phyloP scores from a whole-genome alignment of 2,329 filamentous ascomycete species.

The Macroventuria anomochaeta region DNA sequence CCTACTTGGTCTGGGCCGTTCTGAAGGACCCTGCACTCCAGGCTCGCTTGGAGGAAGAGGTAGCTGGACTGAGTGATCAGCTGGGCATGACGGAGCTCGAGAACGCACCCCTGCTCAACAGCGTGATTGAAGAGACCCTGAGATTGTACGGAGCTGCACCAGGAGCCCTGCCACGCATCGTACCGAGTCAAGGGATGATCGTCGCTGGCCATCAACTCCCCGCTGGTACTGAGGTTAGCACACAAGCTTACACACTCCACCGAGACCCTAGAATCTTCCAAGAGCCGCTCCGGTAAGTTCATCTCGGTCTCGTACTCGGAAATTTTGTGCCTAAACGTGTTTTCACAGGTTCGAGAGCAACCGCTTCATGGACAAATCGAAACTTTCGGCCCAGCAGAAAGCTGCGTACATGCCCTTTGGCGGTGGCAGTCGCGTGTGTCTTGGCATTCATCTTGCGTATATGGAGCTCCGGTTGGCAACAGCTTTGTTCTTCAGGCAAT shows the following conservation, averaged over 20 bases:
- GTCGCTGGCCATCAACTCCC: conserved; percentile 49
- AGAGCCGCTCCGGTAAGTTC: conserved; percentile 30
- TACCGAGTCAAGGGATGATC: conserved; percentile 42
- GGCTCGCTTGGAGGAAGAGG: conserved; percentile 31
- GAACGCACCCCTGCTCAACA: conserved; percentile 41
- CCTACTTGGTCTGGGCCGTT: conserved; percentile 45
- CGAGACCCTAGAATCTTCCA: conserved; percentile 38
- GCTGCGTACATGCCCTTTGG: conserved; percentile 71
- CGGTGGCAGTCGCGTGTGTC: conserved; percentile 69
- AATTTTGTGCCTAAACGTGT: not conserved
- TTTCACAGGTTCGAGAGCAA: conserved; percentile 38
- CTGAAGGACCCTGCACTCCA: conserved; percentile 31
- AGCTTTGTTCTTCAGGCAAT: conserved; percentile 59
- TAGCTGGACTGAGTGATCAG: conserved; percentile 22
- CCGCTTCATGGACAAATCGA: conserved; percentile 35
- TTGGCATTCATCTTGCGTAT: conserved; percentile 70
- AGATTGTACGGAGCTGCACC: conserved; percentile 48
- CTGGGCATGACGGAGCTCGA: conserved; percentile 37
- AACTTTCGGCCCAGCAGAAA: conserved; percentile 40
- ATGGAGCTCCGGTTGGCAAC: conserved; percentile 61
- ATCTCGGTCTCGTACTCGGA: not conserved
- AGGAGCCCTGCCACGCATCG: conserved; percentile 43
- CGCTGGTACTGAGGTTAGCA: conserved; percentile 44
- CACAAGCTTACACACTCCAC: conserved; percentile 50
- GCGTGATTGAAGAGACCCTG: conserved; percentile 50